A percentile compares a stretch with the other conserved stretches of the same genome.
Evolutionary conservation across 1,139 yeast species (phyloP).

Genomic region (Yamadazyma buinensis): DNA sequence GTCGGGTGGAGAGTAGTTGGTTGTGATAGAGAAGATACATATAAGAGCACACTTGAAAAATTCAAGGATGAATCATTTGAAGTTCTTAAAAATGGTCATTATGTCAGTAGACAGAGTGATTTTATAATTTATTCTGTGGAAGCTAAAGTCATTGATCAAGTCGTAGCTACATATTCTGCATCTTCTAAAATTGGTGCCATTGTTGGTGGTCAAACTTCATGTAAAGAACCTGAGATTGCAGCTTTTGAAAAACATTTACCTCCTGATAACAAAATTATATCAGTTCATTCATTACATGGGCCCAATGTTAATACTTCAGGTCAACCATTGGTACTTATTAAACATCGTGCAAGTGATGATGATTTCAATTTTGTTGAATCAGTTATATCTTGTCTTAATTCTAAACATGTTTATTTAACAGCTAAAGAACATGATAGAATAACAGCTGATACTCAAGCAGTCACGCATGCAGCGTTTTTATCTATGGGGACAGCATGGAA

Average conservation of each 20-base stretch:
- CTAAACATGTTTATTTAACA: conserved; percentile 72
- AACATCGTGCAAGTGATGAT: conserved; percentile 62
- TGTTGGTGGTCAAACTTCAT: conserved; percentile 98
- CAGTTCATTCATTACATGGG: conserved; percentile 92
- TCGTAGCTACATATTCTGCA: conserved; percentile 77
- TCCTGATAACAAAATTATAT: conserved; percentile 71
- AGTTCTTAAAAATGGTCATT: conserved; percentile 71
- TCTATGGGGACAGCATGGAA: conserved; percentile 98
- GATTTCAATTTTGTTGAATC: conserved; percentile 58
- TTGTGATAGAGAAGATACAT: conserved; percentile 77
- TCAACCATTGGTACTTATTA: conserved; percentile 85
- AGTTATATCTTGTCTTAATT: conserved; percentile 67
- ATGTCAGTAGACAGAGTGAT: conserved; percentile 76
- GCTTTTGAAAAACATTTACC: conserved; percentile 83
- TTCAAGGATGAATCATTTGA: conserved; percentile 45
- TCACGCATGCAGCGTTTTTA: conserved; percentile 94
- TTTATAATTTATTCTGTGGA: conserved; percentile 87
- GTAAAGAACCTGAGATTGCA: conserved; percentile 83
- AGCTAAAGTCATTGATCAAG: conserved; percentile 71
- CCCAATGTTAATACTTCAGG: conserved; percentile 87
- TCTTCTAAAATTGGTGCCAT: conserved; percentile 82
- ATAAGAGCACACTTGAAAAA: conserved; percentile 41
- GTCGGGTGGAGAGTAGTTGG: conserved; percentile 94
- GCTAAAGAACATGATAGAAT: conserved; percentile 89
- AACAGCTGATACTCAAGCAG: conserved; percentile 98